Evolutionary conservation across 1,284 basidiomycete species (phyloP).

Genomic region (Ceratobasidium sp.): DNA sequence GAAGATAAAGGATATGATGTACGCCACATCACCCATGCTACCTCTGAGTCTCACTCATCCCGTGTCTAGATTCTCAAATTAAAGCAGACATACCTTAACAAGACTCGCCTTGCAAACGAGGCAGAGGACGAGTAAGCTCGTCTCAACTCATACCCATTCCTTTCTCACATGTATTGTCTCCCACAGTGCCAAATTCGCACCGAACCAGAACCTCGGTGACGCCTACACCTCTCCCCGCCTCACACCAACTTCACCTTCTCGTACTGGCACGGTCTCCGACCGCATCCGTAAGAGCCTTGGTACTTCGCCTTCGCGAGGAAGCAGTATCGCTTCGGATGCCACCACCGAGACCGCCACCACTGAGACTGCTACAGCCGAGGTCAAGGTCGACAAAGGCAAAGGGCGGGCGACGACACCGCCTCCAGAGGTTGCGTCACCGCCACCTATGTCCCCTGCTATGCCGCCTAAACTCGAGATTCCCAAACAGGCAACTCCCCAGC

Average conservation of each 20-base stretch:
- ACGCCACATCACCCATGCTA: conserved; percentile 42
- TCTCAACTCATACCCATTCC: neutral
- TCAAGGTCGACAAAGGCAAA: conserved; percentile 79
- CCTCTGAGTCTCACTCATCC: conserved; percentile 16
- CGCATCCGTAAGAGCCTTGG: conserved; percentile 71
- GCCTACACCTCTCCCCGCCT: conserved; percentile 78
- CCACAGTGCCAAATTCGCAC: conserved; percentile 80
- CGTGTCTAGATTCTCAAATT: conserved; percentile 63
- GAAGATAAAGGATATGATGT: conserved; percentile 69
- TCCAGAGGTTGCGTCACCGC: conserved; percentile 67
- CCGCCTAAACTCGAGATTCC: conserved; percentile 43
- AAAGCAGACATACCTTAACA: conserved; percentile 77
- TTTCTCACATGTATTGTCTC: conserved; percentile 7
- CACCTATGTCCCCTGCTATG: conserved; percentile 60
- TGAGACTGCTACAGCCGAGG: conserved; percentile 47
- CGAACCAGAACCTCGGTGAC: conserved; percentile 65
- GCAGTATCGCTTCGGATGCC: conserved; percentile 30
- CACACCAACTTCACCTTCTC: conserved; percentile 61
- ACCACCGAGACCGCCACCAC: conserved; percentile 20
- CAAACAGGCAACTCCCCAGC: conserved; percentile 34
- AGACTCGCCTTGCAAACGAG: conserved; percentile 82
- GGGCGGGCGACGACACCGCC: conserved; percentile 53
- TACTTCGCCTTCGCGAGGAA: conserved; percentile 26
- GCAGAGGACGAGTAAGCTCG: conserved; percentile 83
- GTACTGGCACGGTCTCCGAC: conserved; percentile 71